These are phyloP conservation scores for Xylaria sp. DNA, from an alignment of 2,329 filamentous ascomycete species.

Conservation along the genomic window DNA sequence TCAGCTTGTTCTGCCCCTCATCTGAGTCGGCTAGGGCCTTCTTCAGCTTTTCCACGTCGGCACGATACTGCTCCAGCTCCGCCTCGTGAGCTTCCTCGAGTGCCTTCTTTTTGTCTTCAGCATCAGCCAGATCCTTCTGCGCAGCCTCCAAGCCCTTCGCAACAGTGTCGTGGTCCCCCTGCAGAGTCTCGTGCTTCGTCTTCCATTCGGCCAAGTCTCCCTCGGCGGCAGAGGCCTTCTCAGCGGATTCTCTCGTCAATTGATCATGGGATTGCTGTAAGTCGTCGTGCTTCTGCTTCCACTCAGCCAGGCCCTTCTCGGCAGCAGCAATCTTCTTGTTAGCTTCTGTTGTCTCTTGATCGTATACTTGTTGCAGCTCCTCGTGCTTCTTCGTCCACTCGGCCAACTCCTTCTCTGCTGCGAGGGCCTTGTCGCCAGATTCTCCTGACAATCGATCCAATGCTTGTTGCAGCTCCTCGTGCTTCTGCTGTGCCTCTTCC, in stretches of 20 bases:
- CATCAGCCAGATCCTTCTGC: conserved; percentile 27
- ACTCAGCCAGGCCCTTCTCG: conserved; percentile 30
- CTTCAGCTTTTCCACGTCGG: conserved; percentile 28
- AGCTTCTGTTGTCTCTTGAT: conserved; percentile 15
- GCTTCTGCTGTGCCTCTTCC: conserved; percentile 28
- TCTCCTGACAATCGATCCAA: conserved; percentile 37
- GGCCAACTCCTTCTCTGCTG: conserved; percentile 31
- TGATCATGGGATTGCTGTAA: conserved; percentile 25
- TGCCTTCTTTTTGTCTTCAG: conserved; percentile 26
- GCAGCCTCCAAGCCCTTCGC: conserved; percentile 25
- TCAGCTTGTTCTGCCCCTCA: conserved; percentile 26
- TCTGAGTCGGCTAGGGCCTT: conserved; percentile 35
- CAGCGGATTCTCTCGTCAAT: conserved; percentile 33
- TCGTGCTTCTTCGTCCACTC: conserved; percentile 31
- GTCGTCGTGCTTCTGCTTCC: conserved; percentile 26
- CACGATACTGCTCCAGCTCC: conserved; percentile 23
- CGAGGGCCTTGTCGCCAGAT: conserved; percentile 37
- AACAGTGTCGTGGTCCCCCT: conserved; percentile 22
- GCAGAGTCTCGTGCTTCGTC: conserved; percentile 25
- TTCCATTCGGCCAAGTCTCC: conserved; percentile 33
- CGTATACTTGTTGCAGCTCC: conserved; percentile 13
- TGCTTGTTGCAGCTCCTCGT: conserved; percentile 24
- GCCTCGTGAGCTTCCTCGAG: conserved; percentile 24
- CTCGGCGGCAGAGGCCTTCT: conserved; percentile 27
- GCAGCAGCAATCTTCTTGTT: conserved; percentile 21